Evolutionary conservation across 495 filamentous ascomycete species (phyloP).

Genomic region (Podospora anserina): DNA sequence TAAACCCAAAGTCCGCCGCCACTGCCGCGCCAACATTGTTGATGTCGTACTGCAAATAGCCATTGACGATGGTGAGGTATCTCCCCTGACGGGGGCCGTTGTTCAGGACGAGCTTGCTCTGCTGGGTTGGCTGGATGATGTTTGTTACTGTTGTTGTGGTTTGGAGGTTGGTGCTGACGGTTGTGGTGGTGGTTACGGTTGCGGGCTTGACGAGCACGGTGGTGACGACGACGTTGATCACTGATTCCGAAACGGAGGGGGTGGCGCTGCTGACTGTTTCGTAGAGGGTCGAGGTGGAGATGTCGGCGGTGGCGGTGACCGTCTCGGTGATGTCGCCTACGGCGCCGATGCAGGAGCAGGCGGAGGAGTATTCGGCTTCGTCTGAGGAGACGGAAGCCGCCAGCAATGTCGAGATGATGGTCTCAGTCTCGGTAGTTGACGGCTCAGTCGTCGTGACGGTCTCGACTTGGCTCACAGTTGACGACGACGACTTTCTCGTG

Average conservation of each 20-base stretch:
- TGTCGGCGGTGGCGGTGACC: neutral
- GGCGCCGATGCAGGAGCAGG: slow-evolving; percentile 7
- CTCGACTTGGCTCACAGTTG: neutral
- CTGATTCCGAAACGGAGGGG: slow-evolving; percentile 7
- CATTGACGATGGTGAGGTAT: neutral
- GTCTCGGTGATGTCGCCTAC: neutral
- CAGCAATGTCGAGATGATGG: neutral
- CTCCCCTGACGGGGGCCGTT: neutral
- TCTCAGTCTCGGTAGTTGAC: neutral
- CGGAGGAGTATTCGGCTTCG: slow-evolving; percentile 6
- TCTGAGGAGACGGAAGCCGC: neutral
- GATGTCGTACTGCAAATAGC: neutral
- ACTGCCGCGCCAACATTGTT: neutral
- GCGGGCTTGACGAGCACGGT: slow-evolving; percentile 10
- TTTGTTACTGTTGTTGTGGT: neutral
- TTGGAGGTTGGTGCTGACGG: slow-evolving; percentile 3
- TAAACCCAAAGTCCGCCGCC: neutral
- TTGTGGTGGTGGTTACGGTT: neutral
- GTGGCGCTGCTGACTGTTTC: slow-evolving; percentile 7
- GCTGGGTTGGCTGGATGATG: neutral
- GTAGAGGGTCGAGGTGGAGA: slow-evolving; percentile 4
- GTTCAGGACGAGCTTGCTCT: neutral
- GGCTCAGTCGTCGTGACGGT: neutral
- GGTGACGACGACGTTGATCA: slow-evolving; percentile 9
- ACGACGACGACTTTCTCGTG: neutral